These are phyloP conservation scores for Trametes elegans DNA, from an alignment of 768 basidiomycete genomes.

Conservation along the genomic window DNA sequence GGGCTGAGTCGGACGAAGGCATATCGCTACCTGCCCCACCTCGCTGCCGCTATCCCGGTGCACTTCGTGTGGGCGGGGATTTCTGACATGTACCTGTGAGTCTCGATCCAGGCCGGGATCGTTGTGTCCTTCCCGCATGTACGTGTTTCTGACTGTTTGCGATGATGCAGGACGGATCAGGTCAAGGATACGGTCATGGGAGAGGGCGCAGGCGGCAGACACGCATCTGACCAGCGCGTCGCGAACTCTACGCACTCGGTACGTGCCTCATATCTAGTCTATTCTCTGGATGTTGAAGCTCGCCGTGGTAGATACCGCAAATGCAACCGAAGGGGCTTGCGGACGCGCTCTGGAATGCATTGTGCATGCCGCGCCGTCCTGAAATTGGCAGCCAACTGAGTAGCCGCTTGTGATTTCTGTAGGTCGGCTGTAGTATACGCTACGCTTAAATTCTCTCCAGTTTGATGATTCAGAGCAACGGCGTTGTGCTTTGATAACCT, in stretches of 20 bases:
- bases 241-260: slow-evolving; percentile 1
- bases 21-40: slow-evolving; percentile 32
- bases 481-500: too few relatives aligned
- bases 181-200: neutral
- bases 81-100: slow-evolving; percentile 26
- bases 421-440: too few relatives aligned
- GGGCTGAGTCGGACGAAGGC: slow-evolving; percentile 31
- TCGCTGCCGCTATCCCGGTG: slow-evolving; percentile 37
- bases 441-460: too few relatives aligned
- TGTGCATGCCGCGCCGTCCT: too few relatives aligned
- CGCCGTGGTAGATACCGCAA: neutral
- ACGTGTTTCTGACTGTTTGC: too few relatives aligned
- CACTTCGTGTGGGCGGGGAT: slow-evolving; percentile 48
- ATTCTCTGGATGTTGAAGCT: neutral
- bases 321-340: slow-evolving; percentile 1
- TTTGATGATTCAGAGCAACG: too few relatives aligned
- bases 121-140: neutral
- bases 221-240: slow-evolving; percentile 5
- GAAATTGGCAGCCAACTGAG: too few relatives aligned
- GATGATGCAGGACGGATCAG: neutral
- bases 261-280: neutral
- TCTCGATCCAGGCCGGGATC: too few relatives aligned
- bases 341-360: neutral
- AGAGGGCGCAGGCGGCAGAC: neutral
- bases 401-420: too few relatives aligned